phyloP scores from a whole-genome alignment of 2,329 filamentous ascomycete species.

The Zymoseptoria pseudotritici region DNA sequence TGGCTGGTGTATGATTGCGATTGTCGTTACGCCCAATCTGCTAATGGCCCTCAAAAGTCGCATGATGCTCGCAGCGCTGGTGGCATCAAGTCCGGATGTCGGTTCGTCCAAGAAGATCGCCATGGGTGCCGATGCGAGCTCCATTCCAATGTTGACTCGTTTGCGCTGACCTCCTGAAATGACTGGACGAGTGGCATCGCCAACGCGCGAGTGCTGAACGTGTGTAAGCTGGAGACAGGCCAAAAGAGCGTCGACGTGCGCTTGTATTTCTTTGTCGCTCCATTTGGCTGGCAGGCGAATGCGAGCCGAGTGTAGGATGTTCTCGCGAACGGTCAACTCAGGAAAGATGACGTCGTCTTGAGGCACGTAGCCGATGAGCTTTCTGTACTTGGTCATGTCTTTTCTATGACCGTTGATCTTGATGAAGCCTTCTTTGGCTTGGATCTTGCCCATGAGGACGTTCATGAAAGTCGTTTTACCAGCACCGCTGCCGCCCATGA shows the following conservation, averaged over 20 bases:
- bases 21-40: conserved; percentile 49
- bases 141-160: conserved; percentile 52
- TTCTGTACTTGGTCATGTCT: conserved; percentile 47
- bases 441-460: conserved; percentile 53
- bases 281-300: conserved; percentile 48
- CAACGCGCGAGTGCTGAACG: conserved; percentile 46
- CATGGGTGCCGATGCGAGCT: conserved; percentile 51
- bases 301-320: conserved; percentile 53
- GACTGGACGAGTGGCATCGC: conserved; percentile 44
- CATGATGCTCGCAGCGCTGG: conserved; percentile 51
- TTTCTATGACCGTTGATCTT: conserved; percentile 45
- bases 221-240: conserved; percentile 47
- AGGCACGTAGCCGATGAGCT: conserved; percentile 55
- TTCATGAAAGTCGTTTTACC: conserved; percentile 56
- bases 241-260: conserved; percentile 51
- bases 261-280: conserved; percentile 43
- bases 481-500: conserved; percentile 55
- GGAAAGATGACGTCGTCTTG: conserved; percentile 55
- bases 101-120: conserved; percentile 32
- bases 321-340: conserved; percentile 55
- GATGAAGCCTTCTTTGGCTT: conserved; percentile 43
- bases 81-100: conserved; percentile 40
- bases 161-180: conserved; percentile 54
- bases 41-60: conserved; percentile 48
- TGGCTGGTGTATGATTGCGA: conserved; percentile 55